phyloP scores from a whole-genome alignment of 805 yeast genomes.

The Myxozyma udenii region DNA sequence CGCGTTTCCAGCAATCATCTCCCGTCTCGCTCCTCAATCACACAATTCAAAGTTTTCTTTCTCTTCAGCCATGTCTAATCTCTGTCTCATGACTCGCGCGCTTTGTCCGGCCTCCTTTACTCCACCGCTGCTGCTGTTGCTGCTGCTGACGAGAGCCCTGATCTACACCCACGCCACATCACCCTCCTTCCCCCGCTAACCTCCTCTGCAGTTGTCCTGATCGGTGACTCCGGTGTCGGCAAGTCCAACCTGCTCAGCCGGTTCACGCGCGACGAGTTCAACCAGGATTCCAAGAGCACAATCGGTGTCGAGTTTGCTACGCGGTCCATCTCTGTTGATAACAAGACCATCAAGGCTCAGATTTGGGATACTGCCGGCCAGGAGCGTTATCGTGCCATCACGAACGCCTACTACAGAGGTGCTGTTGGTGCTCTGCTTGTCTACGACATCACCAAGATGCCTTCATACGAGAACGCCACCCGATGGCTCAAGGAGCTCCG shows the following conservation, averaged over 20 bases:
- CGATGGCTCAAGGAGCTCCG: conserved; percentile 91
- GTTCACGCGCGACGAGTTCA: conserved; percentile 93
- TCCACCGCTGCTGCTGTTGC: too few relatives aligned
- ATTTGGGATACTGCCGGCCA: conserved; percentile 99
- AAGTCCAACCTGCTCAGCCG: conserved; percentile 90
- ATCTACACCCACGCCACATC: too few relatives aligned
- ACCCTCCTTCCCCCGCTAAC: too few relatives aligned
- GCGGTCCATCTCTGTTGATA: conserved; percentile 88
- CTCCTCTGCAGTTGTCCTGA: conserved; percentile 62
- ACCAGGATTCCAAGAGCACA: conserved; percentile 88
- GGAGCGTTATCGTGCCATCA: conserved; percentile 96
- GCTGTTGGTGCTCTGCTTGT: conserved; percentile 97
- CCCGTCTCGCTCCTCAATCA: too few relatives aligned
- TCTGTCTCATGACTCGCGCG: too few relatives aligned
- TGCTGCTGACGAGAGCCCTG: too few relatives aligned
- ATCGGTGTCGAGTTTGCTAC: conserved; percentile 99
- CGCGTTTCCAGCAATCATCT: too few relatives aligned
- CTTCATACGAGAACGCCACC: conserved; percentile 82
- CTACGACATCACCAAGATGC: conserved; percentile 93
- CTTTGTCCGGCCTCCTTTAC: too few relatives aligned
- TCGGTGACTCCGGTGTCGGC: conserved; percentile 97
- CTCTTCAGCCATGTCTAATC: too few relatives aligned
- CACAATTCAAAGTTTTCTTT: too few relatives aligned
- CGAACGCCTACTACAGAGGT: conserved; percentile 95
- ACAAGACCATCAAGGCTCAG: conserved; percentile 93